Evolutionary conservation across 176 grass and related monocot species (phyloP).

Genomic region (Oryza longistaminata): DNA sequence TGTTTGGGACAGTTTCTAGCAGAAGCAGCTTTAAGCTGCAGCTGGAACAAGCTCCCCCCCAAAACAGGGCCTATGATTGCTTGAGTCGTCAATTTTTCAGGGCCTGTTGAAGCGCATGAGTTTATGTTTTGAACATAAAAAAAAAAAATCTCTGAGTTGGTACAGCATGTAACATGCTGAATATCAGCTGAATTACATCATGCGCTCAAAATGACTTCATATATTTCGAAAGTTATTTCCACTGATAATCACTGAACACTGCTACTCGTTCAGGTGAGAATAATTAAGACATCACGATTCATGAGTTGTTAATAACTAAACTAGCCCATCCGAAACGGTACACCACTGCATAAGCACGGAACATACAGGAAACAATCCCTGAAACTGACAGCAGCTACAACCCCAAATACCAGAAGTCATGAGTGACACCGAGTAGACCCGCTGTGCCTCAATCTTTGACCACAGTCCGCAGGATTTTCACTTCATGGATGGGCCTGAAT

Average conservation of each 20-base stretch:
- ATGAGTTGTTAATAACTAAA: not conserved
- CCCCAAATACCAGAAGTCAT: not conserved
- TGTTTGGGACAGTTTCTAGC: too few relatives aligned
- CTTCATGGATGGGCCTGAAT: slow-evolving; percentile 89
- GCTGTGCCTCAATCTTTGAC: slow-evolving; percentile 72
- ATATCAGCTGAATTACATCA: not conserved
- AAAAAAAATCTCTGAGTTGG: not conserved
- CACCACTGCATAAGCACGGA: slow-evolving; percentile 1
- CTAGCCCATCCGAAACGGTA: not conserved
- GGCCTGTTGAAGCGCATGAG: not conserved
- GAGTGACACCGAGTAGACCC: not conserved
- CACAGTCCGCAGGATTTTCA: slow-evolving; percentile 74
- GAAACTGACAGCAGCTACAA: not conserved
- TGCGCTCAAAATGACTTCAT: not conserved
- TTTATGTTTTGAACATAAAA: not conserved
- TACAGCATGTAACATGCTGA: not conserved
- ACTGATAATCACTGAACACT: not conserved
- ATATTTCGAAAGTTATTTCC: not conserved
- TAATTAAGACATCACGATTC: not conserved
- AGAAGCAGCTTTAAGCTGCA: too few relatives aligned
- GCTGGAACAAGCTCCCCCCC: too few relatives aligned
- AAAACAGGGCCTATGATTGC: too few relatives aligned
- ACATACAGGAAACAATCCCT: not conserved
- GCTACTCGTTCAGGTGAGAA: not conserved
- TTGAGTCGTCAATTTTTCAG: not conserved